Conservation (phyloP, 225 moss, liverwort and hornwort genomes). For the Marchantia paleacea region DNA sequence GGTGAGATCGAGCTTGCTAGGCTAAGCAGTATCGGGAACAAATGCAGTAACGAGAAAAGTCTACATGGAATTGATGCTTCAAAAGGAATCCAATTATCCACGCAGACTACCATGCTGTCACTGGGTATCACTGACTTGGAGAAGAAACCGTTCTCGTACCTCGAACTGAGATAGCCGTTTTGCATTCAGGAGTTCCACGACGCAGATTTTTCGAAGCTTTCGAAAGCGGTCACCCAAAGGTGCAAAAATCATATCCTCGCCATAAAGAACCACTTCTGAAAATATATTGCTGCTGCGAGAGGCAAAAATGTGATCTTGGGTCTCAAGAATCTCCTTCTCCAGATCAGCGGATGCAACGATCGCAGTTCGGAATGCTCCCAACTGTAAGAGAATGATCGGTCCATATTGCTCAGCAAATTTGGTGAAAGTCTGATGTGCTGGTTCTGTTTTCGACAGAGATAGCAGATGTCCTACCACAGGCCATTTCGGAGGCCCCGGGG, state of each 20-base stretch:
- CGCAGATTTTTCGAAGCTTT: neutral
- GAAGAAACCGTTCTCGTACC: neutral
- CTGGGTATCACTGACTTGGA: too few relatives aligned
- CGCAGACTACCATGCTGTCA: too few relatives aligned
- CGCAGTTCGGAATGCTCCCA: slow-evolving; percentile 10
- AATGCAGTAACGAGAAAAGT: too few relatives aligned
- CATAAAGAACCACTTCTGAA: neutral
- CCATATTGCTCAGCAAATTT: slow-evolving; percentile 21
- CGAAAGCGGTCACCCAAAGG: neutral
- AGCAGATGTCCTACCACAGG: slow-evolving; percentile 26
- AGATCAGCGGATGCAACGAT: slow-evolving; percentile 24
- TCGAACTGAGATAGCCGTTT: neutral
- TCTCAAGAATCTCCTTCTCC: slow-evolving; percentile 16
- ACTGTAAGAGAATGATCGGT: slow-evolving; percentile 20
- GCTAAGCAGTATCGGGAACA: too few relatives aligned
- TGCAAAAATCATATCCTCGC: neutral
- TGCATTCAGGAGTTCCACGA: neutral
- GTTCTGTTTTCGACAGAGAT: neutral
- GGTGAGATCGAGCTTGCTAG: too few relatives aligned
- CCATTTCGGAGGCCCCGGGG: slow-evolving; percentile 28
- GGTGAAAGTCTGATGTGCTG: slow-evolving; percentile 9
- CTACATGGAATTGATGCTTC: too few relatives aligned
- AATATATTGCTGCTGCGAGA: neutral
- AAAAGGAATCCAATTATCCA: too few relatives aligned
- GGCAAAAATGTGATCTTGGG: slow-evolving; percentile 10